These are phyloP conservation scores for Thielaviopsis ethacetica DNA, from an alignment of 2,329 filamentous ascomycete species.

Conservation along the genomic window DNA sequence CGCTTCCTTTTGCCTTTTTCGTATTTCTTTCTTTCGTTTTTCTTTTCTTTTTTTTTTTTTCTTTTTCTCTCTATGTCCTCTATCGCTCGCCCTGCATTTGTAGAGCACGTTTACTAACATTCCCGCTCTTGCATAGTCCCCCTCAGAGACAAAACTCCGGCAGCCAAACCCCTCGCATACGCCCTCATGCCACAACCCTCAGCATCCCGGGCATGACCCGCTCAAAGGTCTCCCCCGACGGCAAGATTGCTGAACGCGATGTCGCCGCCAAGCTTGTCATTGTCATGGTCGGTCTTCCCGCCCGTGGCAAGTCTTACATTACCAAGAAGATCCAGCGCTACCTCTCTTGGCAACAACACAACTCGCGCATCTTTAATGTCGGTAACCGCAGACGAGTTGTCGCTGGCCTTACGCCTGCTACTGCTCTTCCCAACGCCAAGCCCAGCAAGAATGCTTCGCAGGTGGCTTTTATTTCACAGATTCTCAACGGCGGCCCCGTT, in stretches of 20 bases:
- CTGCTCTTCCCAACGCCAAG: conserved; percentile 14
- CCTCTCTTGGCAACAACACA: conserved; percentile 92
- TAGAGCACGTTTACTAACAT: conserved; percentile 7
- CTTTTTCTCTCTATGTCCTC: neutral
- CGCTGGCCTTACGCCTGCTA: conserved; percentile 35
- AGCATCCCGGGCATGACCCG: conserved; percentile 94
- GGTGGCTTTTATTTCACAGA: conserved; percentile 32
- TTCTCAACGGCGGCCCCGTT: conserved; percentile 36
- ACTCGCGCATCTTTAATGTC: conserved; percentile 93
- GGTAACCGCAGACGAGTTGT: conserved; percentile 76
- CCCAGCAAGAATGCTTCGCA: conserved; percentile 30
- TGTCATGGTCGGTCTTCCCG: conserved; percentile 93
- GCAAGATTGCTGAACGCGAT: conserved; percentile 82
- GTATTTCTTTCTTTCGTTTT: conserved; percentile 8
- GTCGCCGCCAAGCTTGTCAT: conserved; percentile 94
- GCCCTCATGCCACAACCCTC: conserved; percentile 77
- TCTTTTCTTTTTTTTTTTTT: conserved; percentile 6
- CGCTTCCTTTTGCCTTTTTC: neutral
- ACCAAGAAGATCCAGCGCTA: conserved; percentile 96
- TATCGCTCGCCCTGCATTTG: neutral
- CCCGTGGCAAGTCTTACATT: conserved; percentile 94
- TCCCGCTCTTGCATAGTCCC: conserved; percentile 29
- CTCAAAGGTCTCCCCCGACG: conserved; percentile 89
- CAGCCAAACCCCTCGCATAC: conserved; percentile 58
- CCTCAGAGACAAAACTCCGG: conserved; percentile 60